Conservation (phyloP, 306 rosid species). For the Sesbania bispinosa region DNA sequence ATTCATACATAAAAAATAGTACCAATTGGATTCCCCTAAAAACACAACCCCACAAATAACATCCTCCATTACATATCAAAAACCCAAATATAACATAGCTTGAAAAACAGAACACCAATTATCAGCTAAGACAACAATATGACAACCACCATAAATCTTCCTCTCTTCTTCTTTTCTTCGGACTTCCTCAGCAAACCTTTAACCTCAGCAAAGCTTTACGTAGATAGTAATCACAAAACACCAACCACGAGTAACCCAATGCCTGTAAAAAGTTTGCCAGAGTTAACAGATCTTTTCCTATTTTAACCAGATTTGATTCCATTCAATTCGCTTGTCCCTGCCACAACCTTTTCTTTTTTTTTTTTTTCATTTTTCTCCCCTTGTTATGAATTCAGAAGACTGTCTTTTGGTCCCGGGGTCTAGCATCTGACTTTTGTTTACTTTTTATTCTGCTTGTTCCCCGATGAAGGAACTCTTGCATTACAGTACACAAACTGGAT, state of each 20-base stretch:
- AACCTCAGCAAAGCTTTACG: too few relatives aligned
- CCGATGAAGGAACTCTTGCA: not conserved
- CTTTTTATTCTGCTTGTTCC: slow-evolving; percentile 10
- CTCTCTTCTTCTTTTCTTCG: too few relatives aligned
- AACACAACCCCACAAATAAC: too few relatives aligned
- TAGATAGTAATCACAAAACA: not conserved
- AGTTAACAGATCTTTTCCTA: not conserved
- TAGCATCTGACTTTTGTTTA: not conserved
- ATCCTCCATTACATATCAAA: too few relatives aligned
- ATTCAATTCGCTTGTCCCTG: not conserved
- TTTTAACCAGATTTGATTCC: not conserved
- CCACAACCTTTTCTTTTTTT: not conserved
- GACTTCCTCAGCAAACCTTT: too few relatives aligned
- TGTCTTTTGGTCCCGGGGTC: not conserved
- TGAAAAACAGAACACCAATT: too few relatives aligned
- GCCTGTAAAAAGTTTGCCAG: not conserved
- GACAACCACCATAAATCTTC: too few relatives aligned
- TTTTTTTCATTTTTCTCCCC: not conserved
- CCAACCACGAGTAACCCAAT: not conserved
- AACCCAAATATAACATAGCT: too few relatives aligned
- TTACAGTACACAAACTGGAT: not conserved
- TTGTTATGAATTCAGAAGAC: not conserved
- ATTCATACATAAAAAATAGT: too few relatives aligned
- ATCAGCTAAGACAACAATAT: too few relatives aligned
- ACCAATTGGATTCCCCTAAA: too few relatives aligned